Evolutionary conservation across 805 yeast genomes (phyloP).

Genomic region (Monosporozyma aerobia): DNA sequence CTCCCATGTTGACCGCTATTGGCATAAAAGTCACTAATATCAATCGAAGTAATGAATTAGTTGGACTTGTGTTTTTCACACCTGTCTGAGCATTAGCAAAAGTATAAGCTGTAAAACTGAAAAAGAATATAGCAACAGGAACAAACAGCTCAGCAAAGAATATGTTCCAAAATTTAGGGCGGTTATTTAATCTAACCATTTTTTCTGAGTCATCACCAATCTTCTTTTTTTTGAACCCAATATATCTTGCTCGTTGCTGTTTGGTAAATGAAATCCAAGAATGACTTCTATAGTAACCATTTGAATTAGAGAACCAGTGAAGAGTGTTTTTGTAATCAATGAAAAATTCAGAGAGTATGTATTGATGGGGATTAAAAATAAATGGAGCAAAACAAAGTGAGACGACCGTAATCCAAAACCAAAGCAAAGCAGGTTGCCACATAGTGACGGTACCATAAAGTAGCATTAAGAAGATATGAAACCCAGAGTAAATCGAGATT

Average conservation of each 20-base stretch:
- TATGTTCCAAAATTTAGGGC: conserved; percentile 70
- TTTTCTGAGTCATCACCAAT: conserved; percentile 61
- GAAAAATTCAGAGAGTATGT: conserved; percentile 58
- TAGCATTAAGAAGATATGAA: conserved; percentile 57
- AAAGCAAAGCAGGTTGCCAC: conserved; percentile 68
- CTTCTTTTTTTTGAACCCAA: conserved; percentile 78
- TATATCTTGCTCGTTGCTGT: conserved; percentile 72
- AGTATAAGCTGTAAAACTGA: conserved; percentile 61
- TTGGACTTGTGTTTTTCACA: conserved; percentile 41
- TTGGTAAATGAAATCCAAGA: conserved; percentile 79
- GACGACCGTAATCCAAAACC: conserved; percentile 65
- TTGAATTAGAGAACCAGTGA: conserved; percentile 79
- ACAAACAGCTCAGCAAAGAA: conserved; percentile 72
- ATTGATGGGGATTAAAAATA: conserved; percentile 71
- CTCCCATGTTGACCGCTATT: conserved; percentile 30
- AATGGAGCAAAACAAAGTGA: conserved; percentile 66
- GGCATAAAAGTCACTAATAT: conserved; percentile 45
- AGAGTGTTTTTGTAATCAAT: conserved; percentile 54
- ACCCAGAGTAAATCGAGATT: conserved; percentile 71
- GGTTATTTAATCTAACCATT: conserved; percentile 52
- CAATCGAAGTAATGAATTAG: conserved; percentile 56
- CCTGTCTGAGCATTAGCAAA: conserved; percentile 87
- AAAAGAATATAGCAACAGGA: conserved; percentile 60
- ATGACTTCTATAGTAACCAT: conserved; percentile 50
- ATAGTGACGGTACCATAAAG: conserved; percentile 69